Base-by-base conservation (phyloP, 768 basidiomycete genomes). In the Termitomyces sp. region DNA sequence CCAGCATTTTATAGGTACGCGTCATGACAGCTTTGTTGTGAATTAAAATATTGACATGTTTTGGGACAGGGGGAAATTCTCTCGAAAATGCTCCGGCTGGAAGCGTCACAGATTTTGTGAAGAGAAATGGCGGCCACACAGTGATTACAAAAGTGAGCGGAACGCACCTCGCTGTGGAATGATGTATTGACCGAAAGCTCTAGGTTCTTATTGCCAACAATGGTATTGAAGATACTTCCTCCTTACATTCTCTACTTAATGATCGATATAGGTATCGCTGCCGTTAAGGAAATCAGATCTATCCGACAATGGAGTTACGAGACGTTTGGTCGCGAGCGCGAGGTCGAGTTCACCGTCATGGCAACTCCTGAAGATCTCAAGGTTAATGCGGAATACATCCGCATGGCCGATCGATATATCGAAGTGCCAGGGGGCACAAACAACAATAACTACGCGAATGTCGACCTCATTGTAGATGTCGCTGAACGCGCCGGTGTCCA, bases 241-340 rank as follows among this genome's bases (percentile, higher is more conserved):
- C 41, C 37, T 52, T 40, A 37, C 11, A 34, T 40, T 29, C 23
- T 48, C 12, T 58, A 23, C 32, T 57, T 52, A 56, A 64, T 55
- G 59, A 60, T 62, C 69, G 57, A 34, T 55, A n/a, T 62, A 92
- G 92, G 92, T 82, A 99, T 98, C 67, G 96, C 96, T 51, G 97
- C 95, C 54, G 97, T 99, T 48, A 99, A 99, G 75, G 97, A 98
- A 77, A 99, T 99, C 67, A 87, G 97, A 48, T 98, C 97, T 46
- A 90, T 99, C 64, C 86, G 97, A 56, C 96, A 98, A 85, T 99
- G 97, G 97, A 95, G 92, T 67, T 99, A 98, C 76, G 97, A 98
- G 76, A 95, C 95, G 0, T 99, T 99, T 73, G 97, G 97, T 59
- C 86, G 86, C 54, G 97, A 99, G 69, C 89, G 93, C 63, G 92